phyloP scores from a whole-genome alignment of 768 basidiomycete genomes.

The Termitomyces sp. region DNA sequence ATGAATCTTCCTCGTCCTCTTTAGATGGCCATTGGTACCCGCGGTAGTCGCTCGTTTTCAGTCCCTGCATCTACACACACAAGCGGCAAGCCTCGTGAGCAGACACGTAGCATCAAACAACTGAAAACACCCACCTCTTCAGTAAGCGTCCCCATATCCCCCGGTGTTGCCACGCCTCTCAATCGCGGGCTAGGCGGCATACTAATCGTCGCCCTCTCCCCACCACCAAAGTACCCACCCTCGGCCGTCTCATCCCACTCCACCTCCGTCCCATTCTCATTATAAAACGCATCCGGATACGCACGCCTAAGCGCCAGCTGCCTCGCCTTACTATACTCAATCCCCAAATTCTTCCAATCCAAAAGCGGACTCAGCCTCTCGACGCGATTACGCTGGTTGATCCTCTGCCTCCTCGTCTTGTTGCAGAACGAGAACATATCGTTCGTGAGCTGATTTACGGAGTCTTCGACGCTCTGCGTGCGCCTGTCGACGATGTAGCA shows the following conservation, averaged over 20 bases:
- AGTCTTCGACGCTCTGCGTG: slow-evolving; percentile 86
- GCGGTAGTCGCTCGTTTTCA: slow-evolving; percentile 85
- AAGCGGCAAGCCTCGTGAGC: not conserved
- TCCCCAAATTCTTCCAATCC: slow-evolving; percentile 97
- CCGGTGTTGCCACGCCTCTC: slow-evolving; percentile 87
- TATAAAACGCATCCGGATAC: slow-evolving; percentile 91
- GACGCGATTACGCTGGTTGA: slow-evolving; percentile 98
- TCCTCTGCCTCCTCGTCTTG: slow-evolving; percentile 93
- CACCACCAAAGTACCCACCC: slow-evolving; percentile 41
- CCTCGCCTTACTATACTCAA: slow-evolving; percentile 95
- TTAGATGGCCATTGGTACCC: slow-evolving; percentile 60
- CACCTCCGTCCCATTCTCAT: slow-evolving; percentile 36
- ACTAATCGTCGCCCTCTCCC: slow-evolving; percentile 67
- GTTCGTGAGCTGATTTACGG: slow-evolving; percentile 79
- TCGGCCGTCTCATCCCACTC: slow-evolving; percentile 34
- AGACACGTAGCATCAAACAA: not conserved
- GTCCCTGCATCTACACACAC: slow-evolving; percentile 69
- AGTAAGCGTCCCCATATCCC: slow-evolving; percentile 87
- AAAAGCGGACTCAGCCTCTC: slow-evolving; percentile 90
- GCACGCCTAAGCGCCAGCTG: slow-evolving; percentile 90
- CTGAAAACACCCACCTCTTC: slow-evolving; percentile 61
- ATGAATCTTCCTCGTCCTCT: slow-evolving; percentile 88
- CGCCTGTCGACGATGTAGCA: slow-evolving; percentile 97
- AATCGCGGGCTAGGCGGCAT: slow-evolving; percentile 88
- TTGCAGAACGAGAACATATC: slow-evolving; percentile 72